A percentile compares a stretch with the other conserved stretches of the same genome.
Conservation (phyloP, 306 rosid genomes). For the Benincasa hispida region DNA sequence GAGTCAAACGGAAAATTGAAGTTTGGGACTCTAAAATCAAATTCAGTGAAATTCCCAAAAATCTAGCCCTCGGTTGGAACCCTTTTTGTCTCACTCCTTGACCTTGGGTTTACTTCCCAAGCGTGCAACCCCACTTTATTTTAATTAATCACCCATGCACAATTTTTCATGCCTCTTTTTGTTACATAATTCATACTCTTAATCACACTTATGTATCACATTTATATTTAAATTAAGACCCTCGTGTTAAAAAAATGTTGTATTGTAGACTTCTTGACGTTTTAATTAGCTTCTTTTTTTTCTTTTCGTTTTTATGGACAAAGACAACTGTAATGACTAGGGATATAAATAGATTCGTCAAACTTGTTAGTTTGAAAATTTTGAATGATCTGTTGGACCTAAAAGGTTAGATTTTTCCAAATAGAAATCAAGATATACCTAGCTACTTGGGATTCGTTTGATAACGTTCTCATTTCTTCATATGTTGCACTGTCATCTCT, state of each 20-base stretch:
- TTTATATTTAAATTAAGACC: too few species aligned
- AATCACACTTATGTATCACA: neutral
- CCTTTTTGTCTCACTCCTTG: slow-evolving; percentile 57
- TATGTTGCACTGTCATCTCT: too few species aligned
- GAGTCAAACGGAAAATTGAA: neutral
- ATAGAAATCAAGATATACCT: neutral
- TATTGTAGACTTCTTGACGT: neutral
- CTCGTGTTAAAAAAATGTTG: too few species aligned
- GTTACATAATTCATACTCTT: neutral
- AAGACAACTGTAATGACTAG: neutral
- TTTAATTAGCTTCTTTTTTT: too few species aligned
- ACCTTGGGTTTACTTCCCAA: slow-evolving; percentile 46
- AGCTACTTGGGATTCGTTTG: too few species aligned
- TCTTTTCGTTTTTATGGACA: neutral
- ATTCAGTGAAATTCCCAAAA: slow-evolving; percentile 55
- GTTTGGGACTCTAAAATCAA: slow-evolving; percentile 70
- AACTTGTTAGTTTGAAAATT: neutral
- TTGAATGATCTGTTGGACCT: neutral
- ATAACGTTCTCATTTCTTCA: too few species aligned
- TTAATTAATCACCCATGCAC: neutral
- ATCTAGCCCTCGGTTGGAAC: slow-evolving; percentile 66
- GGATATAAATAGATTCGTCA: neutral
- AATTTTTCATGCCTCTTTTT: neutral
- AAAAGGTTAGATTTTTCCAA: neutral
- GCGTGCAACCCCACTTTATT: neutral